Evolutionary conservation across 805 yeast species (phyloP).

Genomic region (Sugiyamaella chiloensis): DNA sequence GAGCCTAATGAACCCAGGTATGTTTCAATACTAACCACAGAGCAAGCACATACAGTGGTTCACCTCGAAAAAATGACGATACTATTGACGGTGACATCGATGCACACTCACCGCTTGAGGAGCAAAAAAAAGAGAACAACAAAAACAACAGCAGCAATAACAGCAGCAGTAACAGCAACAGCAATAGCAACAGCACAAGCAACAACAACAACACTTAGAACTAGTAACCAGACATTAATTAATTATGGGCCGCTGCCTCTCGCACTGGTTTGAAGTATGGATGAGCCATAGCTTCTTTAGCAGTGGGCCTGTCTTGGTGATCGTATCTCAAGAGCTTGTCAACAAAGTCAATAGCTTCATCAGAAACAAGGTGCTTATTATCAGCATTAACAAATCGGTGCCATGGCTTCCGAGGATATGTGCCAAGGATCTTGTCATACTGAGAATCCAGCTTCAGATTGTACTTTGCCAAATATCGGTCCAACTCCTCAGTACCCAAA

Average conservation of each 20-base stretch:
- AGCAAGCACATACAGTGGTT: too few species aligned
- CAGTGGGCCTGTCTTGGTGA: slow-evolving; percentile 85
- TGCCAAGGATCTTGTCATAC: slow-evolving; percentile 67
- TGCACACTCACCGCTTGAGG: too few species aligned
- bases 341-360: slow-evolving; percentile 75
- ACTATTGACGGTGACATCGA: too few species aligned
- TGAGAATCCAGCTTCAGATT: slow-evolving; percentile 67
- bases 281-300: slow-evolving; percentile 83
- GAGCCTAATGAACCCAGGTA: too few species aligned
- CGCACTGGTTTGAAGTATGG: slow-evolving; percentile 36
- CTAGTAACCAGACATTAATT: too few species aligned
- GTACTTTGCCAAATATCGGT: slow-evolving; percentile 66
- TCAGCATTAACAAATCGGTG: slow-evolving; percentile 63
- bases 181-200: slow-evolving; percentile 4
- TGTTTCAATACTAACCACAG: too few species aligned
- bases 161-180: slow-evolving; percentile 2
- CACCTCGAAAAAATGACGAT: too few species aligned
- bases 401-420: slow-evolving; percentile 88
- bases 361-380: slow-evolving; percentile 64
- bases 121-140: background rate
- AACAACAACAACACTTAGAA: background rate
- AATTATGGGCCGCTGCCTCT: slow-evolving; percentile 16
- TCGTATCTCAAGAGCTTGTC: slow-evolving; percentile 79
- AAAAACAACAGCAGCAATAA: background rate
- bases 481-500: slow-evolving; percentile 78